These are phyloP conservation scores for Anethum foeniculum DNA, from an alignment of 140 eudicot genomes.

Conservation along the genomic window DNA sequence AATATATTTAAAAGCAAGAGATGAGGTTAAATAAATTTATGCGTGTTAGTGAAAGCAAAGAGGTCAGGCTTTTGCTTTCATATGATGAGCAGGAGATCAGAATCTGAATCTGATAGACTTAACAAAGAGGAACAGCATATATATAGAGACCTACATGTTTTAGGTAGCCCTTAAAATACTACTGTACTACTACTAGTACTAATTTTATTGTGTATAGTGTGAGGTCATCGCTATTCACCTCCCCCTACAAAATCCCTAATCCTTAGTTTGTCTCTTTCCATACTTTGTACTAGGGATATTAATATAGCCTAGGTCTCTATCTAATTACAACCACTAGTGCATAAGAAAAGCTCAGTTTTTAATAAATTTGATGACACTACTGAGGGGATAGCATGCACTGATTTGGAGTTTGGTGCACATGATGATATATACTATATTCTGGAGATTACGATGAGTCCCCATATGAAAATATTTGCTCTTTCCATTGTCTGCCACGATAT, in stretches of 20 bases:
- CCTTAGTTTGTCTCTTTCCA: background rate
- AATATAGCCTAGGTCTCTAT: no score
- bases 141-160: background rate
- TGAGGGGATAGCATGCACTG: background rate
- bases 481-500: background rate
- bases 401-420: background rate
- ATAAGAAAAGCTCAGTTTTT: background rate
- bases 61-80: conserved; percentile 12
- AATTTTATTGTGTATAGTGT: background rate
- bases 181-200: no score
- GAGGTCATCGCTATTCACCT: background rate
- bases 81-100: conserved; percentile 6
- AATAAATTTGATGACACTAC: background rate
- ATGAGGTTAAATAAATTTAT: conserved; percentile 6
- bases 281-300: background rate
- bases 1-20: background rate
- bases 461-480: background rate
- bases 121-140: background rate
- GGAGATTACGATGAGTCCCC: background rate
- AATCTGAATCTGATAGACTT: conserved; percentile 1
- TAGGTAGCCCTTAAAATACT: background rate
- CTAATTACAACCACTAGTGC: no score
- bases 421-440: background rate
- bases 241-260: background rate
- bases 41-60: conserved; percentile 30